These are phyloP conservation scores for Globisporangium rhizosaccharum DNA, from an alignment of 352 stramenopile species.

Conservation along the genomic window DNA sequence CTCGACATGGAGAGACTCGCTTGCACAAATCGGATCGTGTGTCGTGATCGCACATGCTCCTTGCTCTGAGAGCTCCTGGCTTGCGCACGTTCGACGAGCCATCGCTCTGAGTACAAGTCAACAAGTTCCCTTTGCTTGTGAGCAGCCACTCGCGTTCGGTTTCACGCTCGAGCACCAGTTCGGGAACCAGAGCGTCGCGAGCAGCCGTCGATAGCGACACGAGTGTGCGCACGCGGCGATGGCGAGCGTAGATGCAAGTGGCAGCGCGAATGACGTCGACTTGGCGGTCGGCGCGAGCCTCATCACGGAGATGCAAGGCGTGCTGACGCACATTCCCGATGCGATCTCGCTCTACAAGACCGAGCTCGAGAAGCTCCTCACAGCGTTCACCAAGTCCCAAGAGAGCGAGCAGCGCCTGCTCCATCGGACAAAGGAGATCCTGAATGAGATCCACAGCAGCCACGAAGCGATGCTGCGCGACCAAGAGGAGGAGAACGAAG, in stretches of 20 bases:
- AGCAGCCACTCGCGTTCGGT: too few species aligned
- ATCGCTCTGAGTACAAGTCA: too few species aligned
- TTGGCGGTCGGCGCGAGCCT: conserved; percentile 20
- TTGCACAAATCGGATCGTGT: too few species aligned
- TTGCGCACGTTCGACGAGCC: too few species aligned
- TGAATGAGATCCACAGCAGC: conserved; percentile 67
- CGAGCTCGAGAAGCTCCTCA: conserved; percentile 77
- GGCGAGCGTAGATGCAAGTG: conserved; percentile 3
- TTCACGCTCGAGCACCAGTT: too few species aligned
- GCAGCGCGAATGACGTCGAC: neutral
- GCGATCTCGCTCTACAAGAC: conserved; percentile 68
- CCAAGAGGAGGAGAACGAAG: conserved; percentile 75
- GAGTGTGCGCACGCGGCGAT: neutral
- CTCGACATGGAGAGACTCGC: too few species aligned
- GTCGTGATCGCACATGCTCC: too few species aligned
- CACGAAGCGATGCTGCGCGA: conserved; percentile 72
- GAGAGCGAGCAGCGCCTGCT: conserved; percentile 75
- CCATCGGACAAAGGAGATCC: conserved; percentile 63
- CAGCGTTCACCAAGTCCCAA: conserved; percentile 69
- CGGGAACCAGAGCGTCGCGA: too few species aligned
- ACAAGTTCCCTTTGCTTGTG: too few species aligned
- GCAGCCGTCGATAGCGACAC: too few species aligned
- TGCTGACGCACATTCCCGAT: conserved; percentile 65
- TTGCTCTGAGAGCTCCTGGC: too few species aligned
- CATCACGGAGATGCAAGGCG: conserved; percentile 59